A percentile compares a stretch with the other conserved stretches of the same genome.
Conservation (phyloP, 768 basidiomycete genomes). For the Lactarius akahatsu region DNA sequence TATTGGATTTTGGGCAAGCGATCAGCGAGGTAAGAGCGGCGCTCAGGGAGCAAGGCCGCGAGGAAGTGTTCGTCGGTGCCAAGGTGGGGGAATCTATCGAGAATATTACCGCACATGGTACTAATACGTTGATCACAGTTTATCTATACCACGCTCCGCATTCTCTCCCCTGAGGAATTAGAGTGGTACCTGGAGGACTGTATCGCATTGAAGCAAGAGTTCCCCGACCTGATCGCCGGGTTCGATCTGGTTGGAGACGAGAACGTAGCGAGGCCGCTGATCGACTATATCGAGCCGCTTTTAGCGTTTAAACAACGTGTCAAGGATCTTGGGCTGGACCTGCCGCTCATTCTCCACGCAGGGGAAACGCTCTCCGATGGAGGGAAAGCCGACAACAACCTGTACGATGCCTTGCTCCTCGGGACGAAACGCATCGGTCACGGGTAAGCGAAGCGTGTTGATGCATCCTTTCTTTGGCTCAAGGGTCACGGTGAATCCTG, state of each 20-base stretch:
- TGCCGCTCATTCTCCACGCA: slow-evolving; percentile 79
- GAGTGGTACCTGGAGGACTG: slow-evolving; percentile 74
- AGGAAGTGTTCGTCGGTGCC: slow-evolving; percentile 64
- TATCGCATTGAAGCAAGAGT: slow-evolving; percentile 67
- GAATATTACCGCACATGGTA: neutral
- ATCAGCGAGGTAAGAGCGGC: slow-evolving; percentile 54
- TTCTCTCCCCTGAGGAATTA: slow-evolving; percentile 54
- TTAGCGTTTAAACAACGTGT: slow-evolving; percentile 57
- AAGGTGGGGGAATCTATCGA: slow-evolving; percentile 44
- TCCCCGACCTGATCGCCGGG: slow-evolving; percentile 73
- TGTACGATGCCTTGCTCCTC: slow-evolving; percentile 76
- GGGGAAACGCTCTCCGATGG: slow-evolving; percentile 83
- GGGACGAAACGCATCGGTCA: slow-evolving; percentile 82
- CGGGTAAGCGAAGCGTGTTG: slow-evolving; percentile 46
- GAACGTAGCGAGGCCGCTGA: slow-evolving; percentile 57
- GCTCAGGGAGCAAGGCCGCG: slow-evolving; percentile 51
- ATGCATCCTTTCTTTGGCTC: neutral
- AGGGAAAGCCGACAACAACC: slow-evolving; percentile 64
- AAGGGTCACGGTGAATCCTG: neutral
- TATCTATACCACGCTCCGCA: slow-evolving; percentile 66
- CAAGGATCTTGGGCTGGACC: slow-evolving; percentile 55
- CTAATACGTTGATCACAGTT: slow-evolving; percentile 44
- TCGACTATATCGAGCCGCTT: slow-evolving; percentile 60
- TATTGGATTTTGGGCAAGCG: slow-evolving; percentile 52
- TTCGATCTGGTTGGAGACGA: slow-evolving; percentile 84